Conservation (phyloP, 2,329 filamentous ascomycete species). For the Phialophora verrucosa region DNA sequence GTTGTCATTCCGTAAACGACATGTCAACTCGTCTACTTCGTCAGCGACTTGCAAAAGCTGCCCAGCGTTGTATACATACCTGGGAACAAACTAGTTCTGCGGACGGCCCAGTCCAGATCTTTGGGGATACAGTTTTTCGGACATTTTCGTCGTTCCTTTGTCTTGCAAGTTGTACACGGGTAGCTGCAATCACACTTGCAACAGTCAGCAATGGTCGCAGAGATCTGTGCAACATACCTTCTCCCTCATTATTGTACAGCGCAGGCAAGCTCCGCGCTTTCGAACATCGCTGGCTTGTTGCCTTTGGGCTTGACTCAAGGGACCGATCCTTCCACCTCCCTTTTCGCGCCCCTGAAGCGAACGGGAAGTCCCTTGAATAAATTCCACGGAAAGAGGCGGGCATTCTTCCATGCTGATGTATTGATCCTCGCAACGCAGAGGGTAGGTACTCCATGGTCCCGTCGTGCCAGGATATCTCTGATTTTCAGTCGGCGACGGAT, state of each 20-base stretch:
- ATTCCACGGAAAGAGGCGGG: slow-evolving; percentile 10
- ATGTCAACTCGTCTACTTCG: slow-evolving; percentile 30
- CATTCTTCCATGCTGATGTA: slow-evolving; percentile 10
- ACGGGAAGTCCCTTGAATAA: slow-evolving; percentile 1
- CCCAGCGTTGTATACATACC: slow-evolving; percentile 12
- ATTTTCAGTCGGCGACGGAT: slow-evolving; percentile 19
- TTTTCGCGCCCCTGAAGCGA: slow-evolving; percentile 21
- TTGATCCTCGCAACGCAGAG: slow-evolving; percentile 22
- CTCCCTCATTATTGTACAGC: slow-evolving; percentile 36
- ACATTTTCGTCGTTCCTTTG: slow-evolving; percentile 34
- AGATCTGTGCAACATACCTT: slow-evolving; percentile 22
- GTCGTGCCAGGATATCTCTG: slow-evolving; percentile 20
- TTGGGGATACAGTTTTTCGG: slow-evolving; percentile 30
- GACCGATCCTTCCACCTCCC: slow-evolving; percentile 27
- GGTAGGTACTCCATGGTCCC: slow-evolving; percentile 28
- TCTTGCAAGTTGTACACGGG: slow-evolving; percentile 25
- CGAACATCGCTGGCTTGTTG: slow-evolving; percentile 32
- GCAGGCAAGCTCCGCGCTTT: slow-evolving; percentile 33
- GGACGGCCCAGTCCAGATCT: slow-evolving; percentile 25
- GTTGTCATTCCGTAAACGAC: slow-evolving; percentile 11
- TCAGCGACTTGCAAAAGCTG: not conserved
- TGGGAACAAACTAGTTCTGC: slow-evolving; percentile 24
- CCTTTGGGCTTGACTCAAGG: slow-evolving; percentile 25
- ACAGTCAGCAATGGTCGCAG: slow-evolving; percentile 29
- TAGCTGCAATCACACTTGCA: slow-evolving; percentile 32